Conservation (phyloP, 139 green algal species). For the Picochlorum sp. region DNA sequence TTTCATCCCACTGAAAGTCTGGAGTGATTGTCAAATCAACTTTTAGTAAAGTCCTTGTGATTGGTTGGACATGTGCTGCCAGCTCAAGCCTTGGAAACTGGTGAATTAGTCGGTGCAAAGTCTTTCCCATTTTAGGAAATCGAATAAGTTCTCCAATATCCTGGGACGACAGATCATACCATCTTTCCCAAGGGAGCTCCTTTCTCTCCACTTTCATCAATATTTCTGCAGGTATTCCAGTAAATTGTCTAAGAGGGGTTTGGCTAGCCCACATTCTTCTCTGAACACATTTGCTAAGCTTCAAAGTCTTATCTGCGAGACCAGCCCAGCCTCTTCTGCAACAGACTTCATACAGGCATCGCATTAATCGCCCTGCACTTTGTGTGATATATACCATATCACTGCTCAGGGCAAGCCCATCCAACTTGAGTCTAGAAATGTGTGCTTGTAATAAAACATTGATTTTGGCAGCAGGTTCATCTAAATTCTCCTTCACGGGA, state of each 20-base stretch:
- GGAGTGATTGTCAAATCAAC: constrained; percentile 95
- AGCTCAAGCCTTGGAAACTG: constrained; percentile 93
- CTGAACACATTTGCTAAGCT: constrained; percentile 89
- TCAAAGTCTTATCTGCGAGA: constrained; percentile 76
- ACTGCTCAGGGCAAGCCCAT: constrained; percentile 77
- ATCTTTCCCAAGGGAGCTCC: constrained; percentile 93
- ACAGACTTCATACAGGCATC: constrained; percentile 95
- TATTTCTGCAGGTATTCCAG: constrained; percentile 53
- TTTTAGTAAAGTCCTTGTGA: constrained; percentile 86
- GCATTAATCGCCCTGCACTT: constrained; percentile 80
- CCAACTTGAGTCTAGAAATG: constrained; percentile 88
- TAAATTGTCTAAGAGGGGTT: constrained; percentile 83
- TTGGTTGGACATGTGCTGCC: constrained; percentile 83
- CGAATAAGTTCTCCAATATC: constrained; percentile 92
- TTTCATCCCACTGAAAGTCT: constrained; percentile 93
- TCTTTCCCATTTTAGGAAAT: constrained; percentile 91
- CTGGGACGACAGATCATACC: constrained; percentile 81
- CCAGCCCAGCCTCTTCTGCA: constrained; percentile 83
- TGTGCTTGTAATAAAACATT: constrained; percentile 95
- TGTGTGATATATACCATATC: constrained; percentile 99
- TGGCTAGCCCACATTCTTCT: constrained; percentile 86
- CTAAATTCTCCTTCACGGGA: constrained; percentile 92
- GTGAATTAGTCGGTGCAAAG: constrained; percentile 87
- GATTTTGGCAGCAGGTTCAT: constrained; percentile 95
- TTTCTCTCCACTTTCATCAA: constrained; percentile 77